Evolutionary conservation across 345 rosid genomes (phyloP), one percentile per base, ranked within the genome.

Genomic region (Populus nigra): DNA sequence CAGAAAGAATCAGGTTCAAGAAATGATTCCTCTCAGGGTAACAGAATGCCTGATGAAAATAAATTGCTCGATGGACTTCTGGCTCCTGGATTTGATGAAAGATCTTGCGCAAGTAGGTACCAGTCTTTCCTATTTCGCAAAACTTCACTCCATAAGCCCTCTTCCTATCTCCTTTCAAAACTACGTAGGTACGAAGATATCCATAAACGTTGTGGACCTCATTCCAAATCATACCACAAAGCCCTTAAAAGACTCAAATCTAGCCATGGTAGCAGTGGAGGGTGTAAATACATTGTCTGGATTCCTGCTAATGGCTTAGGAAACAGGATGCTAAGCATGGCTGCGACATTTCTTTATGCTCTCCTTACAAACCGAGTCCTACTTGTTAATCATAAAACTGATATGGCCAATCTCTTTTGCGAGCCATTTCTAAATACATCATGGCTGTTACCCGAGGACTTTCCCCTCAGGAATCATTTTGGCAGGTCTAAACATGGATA

Each of bases 291-390:
- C 71, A 7, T 76, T 27, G 71, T 75, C 20, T 80, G 83, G 83
- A 15, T 66, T 10, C 83, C 78, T 36, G 38, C 16, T 17, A 75
- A 80, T 75, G 83, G 83, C 13, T 29, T 80, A 59, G 83, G 83
- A 74, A 80, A 80, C 75, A 75, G 83, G 71, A 80, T 80, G 25
- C 49, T 75, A 11, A 80, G 83, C 68, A 36, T 80, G 68, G 76
- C 59, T 7, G 65, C 83, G 7, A 41, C 79, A 50, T 80, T 80
- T 71, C 83, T 80, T 50, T 80, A 76, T 53, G 76, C 83, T 18
- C 25, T 80, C 35, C 83, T 80, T 59, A 75, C 79, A 0, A 41
- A 80, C 35, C 71, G 83, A 47, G 76, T 80, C 25, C 70, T 80
- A 22, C 83, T 80, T 16, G 72, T 22, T 71, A 36, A 71, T 5